Evolutionary conservation across 345 rosid genomes (phyloP), one percentile per base, ranked within the genome.

Genomic region (Geranium rotundifolium): DNA sequence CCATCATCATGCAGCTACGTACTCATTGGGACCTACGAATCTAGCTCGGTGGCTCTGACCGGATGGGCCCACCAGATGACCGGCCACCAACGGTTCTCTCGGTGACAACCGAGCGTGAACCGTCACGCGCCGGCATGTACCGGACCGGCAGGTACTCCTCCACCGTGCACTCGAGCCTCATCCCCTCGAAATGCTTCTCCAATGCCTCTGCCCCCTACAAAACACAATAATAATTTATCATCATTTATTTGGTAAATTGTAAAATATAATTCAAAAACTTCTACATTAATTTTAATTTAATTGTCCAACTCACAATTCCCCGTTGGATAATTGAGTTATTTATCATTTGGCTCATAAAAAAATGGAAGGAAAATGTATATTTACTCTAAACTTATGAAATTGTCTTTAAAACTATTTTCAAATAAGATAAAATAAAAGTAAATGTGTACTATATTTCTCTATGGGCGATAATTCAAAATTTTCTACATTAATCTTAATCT

Each of bases 121-220:
- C 93, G 8, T 72, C 75, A 0, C 93, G 77, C 2, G 81, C 73
- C 2, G 89, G 89, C 17, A 17, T 64, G 65, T 77, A 86, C 0
- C 63, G 46, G 0, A 84, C 67, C 0, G 96, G 93, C 18, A 79
- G 62, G 39, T 68, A 89, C 18, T 69, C 77, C 2, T 86, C 74
- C 0, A 65, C 65, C 1, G 60, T 79, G 12, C 74, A 74, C 1
- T 80, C 79, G 59, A 84, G 86, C 15, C 15, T 29, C 62, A 77
- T 77, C 6, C 60, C 59, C 64, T 72, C 15, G 4, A 86, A 86
- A 30, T 77, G 83, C 52, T n/a, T 72, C 59, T 74, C 70, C 66
- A 89, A 65, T 41, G 65, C 58, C 14, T 75, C 75, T 65, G 75
- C 83, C 6, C 95, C 95, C 95, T 87, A 52, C 14, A 17, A 6